Evolutionary conservation across 2,329 filamentous ascomycete species (phyloP), one percentile per base, ranked within the genome.

Genomic region (Diaporthe nobilis): DNA sequence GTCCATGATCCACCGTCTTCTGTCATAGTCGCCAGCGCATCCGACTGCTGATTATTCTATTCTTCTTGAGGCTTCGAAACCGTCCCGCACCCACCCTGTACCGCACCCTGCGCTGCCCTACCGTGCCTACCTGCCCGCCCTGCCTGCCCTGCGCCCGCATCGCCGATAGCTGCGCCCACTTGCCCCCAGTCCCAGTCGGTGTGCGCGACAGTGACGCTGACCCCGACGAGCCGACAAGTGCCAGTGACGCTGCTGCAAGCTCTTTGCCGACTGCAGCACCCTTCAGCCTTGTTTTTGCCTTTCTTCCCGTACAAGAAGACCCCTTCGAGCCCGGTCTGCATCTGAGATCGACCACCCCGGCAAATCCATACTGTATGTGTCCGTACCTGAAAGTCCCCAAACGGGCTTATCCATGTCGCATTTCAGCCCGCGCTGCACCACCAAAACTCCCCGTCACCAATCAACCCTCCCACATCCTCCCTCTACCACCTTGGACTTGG

Each of bases 1-100:
- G 47, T 39, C 65, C 65, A 53, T 70, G 65, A 55, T 55, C 65
- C 65, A 70, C 65, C 22, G 10, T 70, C 71, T 65, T 73, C 71
- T 73, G 71, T 73, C 71, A 73, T 65, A 53, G 34, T 70, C 65
- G 65, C 65, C 65, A 70, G 65, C 65, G 65, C 65, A 70, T 70
- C 65, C 65, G 65, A 42, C 65, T 70, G 49, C 49, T 70, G 49
- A 70, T 70, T 42, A 70, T 70, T 70, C 65, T 13, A 53, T 39
- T 70, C 65, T 70, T 70, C 65, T 42, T 70, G 65, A 70, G 65
- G n/a, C 65, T 70, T 70, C 65, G 65, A 70, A 42, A 22, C 47
- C 65, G 49, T 70, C 49, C 37, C n/a, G 57, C 57, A 60, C 34
- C 57, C 34, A 60, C 34, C 57, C 57, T 42, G 34, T 37, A 10